phyloP scores from a whole-genome alignment of 2,329 filamentous ascomycete genomes.

The Scleromitrula shiraiana region DNA sequence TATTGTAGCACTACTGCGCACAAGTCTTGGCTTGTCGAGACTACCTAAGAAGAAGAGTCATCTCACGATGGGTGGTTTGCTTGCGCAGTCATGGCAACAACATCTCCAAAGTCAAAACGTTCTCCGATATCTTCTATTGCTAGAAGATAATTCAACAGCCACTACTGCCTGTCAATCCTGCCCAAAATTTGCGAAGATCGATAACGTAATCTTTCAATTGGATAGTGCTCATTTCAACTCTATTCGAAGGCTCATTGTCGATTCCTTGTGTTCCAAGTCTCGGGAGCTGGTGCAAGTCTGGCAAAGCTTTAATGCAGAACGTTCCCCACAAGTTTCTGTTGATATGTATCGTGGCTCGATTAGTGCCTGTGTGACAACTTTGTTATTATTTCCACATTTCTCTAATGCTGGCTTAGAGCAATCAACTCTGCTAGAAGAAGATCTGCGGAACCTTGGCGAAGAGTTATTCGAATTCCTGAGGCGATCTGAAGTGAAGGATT shows the following conservation, averaged over 20 bases:
- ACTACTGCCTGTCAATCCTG: slow-evolving; percentile 17
- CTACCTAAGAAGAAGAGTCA: slow-evolving; percentile 9
- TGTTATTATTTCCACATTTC: slow-evolving; percentile 23
- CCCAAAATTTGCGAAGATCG: slow-evolving; percentile 12
- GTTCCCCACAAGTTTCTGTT: slow-evolving; percentile 20
- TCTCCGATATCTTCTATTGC: slow-evolving; percentile 47
- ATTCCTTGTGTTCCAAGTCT: slow-evolving; percentile 26
- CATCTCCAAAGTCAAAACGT: slow-evolving; percentile 34
- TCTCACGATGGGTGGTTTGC: slow-evolving; percentile 19
- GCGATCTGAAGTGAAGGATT: slow-evolving; percentile 13
- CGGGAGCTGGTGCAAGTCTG: slow-evolving; percentile 22
- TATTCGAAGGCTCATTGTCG: slow-evolving; percentile 25
- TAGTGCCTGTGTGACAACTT: slow-evolving; percentile 22
- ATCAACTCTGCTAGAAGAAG: slow-evolving; percentile 14
- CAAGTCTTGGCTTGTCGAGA: slow-evolving; percentile 50
- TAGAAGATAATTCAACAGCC: slow-evolving; percentile 29
- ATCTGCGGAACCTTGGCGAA: slow-evolving; percentile 13
- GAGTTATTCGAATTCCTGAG: slow-evolving; percentile 19
- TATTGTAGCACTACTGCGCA: slow-evolving; percentile 59
- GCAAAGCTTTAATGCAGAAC: slow-evolving; percentile 19
- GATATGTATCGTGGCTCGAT: slow-evolving; percentile 25
- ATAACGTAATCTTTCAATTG: slow-evolving; percentile 12
- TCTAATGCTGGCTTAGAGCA: slow-evolving; percentile 14
- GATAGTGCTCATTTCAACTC: slow-evolving; percentile 25
- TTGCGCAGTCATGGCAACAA: slow-evolving; percentile 28